Evolutionary conservation across 2,329 filamentous ascomycete genomes (phyloP).

Genomic region (Lizonia empirigonia): DNA sequence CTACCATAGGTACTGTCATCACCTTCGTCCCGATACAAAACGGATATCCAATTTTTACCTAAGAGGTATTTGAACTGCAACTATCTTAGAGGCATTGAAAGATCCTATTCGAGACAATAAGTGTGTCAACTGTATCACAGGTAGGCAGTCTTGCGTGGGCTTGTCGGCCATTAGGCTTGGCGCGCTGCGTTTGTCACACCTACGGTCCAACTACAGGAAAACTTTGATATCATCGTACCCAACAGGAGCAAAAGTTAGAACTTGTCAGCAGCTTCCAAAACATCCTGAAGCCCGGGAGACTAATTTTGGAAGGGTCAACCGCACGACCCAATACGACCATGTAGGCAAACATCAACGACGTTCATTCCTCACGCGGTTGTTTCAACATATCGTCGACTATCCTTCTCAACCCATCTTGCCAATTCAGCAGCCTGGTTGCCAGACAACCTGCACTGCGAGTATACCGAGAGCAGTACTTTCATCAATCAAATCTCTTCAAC

Average conservation of each 20-base stretch:
- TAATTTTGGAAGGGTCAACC: conserved; percentile 9
- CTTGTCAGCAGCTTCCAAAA: conserved; percentile 42
- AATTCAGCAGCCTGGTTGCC: conserved; percentile 48
- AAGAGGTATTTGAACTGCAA: no score
- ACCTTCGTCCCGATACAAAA: no score
- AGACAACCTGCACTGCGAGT: conserved; percentile 50
- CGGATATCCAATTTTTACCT: no score
- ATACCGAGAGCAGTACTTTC: conserved; percentile 50
- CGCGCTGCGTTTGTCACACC: conserved; percentile 53
- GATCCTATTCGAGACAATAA: no score
- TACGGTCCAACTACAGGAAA: conserved; percentile 53
- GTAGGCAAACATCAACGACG: conserved; percentile 14
- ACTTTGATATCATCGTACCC: conserved; percentile 53
- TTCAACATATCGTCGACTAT: conserved; percentile 48
- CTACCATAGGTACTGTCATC: no score
- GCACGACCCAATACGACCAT: conserved; percentile 17
- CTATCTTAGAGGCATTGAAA: no score
- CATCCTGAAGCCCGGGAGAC: conserved; percentile 13
- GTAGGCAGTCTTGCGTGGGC: no score
- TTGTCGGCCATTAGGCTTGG: no score
- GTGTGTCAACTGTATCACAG: no score
- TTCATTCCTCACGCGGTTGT: conserved; percentile 30
- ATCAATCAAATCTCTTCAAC: conserved; percentile 53
- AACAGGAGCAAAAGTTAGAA: conserved; percentile 51
- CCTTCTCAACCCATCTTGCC: conserved; percentile 41